Base-by-base conservation (phyloP, 2,329 filamentous ascomycete genomes). In the Sclerotinia spermophila region DNA sequence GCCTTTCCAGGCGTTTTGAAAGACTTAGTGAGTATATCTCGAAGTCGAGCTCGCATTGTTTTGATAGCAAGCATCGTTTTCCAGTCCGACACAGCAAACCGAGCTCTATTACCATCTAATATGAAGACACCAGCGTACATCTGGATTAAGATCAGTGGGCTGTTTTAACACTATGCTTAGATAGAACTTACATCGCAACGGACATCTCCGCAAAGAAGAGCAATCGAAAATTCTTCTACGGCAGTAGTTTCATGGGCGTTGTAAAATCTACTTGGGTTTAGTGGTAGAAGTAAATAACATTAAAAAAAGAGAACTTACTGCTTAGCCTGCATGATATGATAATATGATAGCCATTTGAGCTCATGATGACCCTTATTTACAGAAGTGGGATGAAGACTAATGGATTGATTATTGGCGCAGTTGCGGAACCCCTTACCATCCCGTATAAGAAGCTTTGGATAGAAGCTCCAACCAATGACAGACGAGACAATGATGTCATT, bases 261-360 rank as follows among this genome's bases (percentile, higher is more conserved):
- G 75, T 95, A 93, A 76, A 91, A 90, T 72, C 88, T 90, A 66
- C 10, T 58, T 45, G 42, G 56, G 24, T 80, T 72, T 81, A 77
- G 71, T 66, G 71, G 24, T 68, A 6, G 27, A 10, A 44, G 3
- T 13, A 17, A 65, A 24, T 11, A 21, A 24, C 6, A 19, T n/a
- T 40, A 2, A 5, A 24, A 3, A 19, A 44, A 19, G 17, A 42
- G 35, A 27, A 84, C 83, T 86, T 86, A 86, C 90, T 92, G 82
- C 84, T 90, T 94, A 3, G 92, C 91, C 80, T 97, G 94, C 93
- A 98, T 97, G 74, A 98, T 97, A 79, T 97, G 92, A 82, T 98
- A 98, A 80, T 97, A 99, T 0, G 92, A 96, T 59, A 99, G 83
- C 89, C 93, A 98, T 77, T 89, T 90, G 53, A 94, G 83, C 55